phyloP scores from a whole-genome alignment of 164 flowering plant species.

The Nymphaea thermarum region DNA sequence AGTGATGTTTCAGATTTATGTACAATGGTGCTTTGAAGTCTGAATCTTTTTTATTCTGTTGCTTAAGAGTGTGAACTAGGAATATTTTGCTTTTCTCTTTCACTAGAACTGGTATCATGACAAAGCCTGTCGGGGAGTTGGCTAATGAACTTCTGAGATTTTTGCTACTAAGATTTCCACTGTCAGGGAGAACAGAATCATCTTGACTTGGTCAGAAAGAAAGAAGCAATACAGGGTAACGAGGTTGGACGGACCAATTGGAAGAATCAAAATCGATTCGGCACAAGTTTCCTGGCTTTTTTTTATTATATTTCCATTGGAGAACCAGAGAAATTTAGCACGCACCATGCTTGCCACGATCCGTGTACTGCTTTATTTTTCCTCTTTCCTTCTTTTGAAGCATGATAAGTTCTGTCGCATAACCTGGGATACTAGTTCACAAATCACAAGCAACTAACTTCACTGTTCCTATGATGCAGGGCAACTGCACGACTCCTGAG shows the following conservation, averaged over 20 bases:
- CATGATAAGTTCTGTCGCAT: too few species aligned
- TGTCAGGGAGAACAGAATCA: background rate
- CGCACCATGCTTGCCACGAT: too few species aligned
- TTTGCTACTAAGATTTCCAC: background rate
- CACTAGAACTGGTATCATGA: background rate
- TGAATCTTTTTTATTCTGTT: background rate
- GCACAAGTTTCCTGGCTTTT: background rate
- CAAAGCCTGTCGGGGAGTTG: background rate
- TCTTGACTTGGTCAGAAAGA: background rate
- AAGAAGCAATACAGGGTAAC: background rate
- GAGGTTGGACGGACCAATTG: background rate
- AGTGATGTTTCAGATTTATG: background rate
- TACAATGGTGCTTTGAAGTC: background rate
- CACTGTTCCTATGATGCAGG: too few species aligned
- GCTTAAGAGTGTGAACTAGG: background rate
- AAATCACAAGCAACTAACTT: too few species aligned
- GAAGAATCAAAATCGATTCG: background rate
- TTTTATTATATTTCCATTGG: too few species aligned
- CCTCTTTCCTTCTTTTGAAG: too few species aligned
- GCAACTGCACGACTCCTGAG: too few species aligned
- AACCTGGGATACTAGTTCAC: too few species aligned
- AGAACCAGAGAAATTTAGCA: too few species aligned
- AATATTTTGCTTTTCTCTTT: background rate
- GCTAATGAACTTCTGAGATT: background rate
- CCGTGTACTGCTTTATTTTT: too few species aligned